Evolutionary conservation across 1,284 basidiomycete genomes (phyloP).

Genomic region (Hymenochaete sp.): DNA sequence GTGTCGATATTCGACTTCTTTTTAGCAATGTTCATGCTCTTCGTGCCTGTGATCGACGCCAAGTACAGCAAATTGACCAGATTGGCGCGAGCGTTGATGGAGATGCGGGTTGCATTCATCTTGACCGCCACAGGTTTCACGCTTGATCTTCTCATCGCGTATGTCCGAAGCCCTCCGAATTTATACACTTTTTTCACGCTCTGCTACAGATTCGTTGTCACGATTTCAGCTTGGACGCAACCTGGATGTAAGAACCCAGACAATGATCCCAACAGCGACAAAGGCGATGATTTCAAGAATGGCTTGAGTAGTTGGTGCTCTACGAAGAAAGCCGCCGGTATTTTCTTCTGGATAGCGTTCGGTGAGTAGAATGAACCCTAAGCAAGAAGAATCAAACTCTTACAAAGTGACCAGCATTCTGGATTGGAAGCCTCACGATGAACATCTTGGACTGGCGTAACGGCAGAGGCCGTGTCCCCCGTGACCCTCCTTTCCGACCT

Average conservation of each 20-base stretch:
- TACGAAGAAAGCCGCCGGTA: slow-evolving; percentile 79
- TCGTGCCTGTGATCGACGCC: slow-evolving; percentile 76
- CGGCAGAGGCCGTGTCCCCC: slow-evolving; percentile 48
- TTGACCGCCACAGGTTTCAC: slow-evolving; percentile 59
- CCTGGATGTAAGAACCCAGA: slow-evolving; percentile 76
- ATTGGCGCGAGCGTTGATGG: slow-evolving; percentile 70
- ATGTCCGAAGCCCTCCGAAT: slow-evolving; percentile 27
- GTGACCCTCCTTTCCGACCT: slow-evolving; percentile 63
- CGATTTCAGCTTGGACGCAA: slow-evolving; percentile 71
- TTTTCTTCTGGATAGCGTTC: slow-evolving; percentile 84
- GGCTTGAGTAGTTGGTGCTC: slow-evolving; percentile 74
- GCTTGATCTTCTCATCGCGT: slow-evolving; percentile 68
- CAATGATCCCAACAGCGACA: slow-evolving; percentile 61
- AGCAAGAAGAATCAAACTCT: no score
- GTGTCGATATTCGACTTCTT: slow-evolving; percentile 62
- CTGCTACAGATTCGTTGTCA: slow-evolving; percentile 53
- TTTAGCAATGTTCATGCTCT: slow-evolving; percentile 61
- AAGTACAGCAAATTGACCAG: slow-evolving; percentile 73
- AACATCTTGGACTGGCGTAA: slow-evolving; percentile 66
- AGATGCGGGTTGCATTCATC: slow-evolving; percentile 75
- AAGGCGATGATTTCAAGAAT: slow-evolving; percentile 62
- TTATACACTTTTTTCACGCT: slow-evolving; percentile 7
- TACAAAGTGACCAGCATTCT: slow-evolving; percentile 54
- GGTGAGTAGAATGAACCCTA: slow-evolving; percentile 39
- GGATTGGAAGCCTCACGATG: slow-evolving; percentile 54